Conservation (phyloP, 176 grass and related monocot species). For the Phoenix roebelenii region DNA sequence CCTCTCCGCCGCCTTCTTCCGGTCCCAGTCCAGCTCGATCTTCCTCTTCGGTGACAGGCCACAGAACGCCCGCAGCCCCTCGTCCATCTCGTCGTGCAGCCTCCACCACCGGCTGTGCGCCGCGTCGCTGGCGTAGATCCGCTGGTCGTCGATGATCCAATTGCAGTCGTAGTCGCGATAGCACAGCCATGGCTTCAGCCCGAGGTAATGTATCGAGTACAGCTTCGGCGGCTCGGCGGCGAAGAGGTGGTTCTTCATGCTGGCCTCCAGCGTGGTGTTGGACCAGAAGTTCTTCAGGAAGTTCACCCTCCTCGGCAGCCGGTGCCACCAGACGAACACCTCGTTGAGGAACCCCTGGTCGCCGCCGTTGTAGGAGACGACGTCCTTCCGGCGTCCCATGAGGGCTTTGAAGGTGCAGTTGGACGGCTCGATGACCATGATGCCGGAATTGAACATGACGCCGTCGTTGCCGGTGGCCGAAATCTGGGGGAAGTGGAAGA, state of each 20-base stretch:
- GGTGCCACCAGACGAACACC: constrained; percentile 98
- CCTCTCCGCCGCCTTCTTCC: constrained; percentile 43
- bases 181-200: constrained; percentile 85
- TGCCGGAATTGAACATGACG: constrained; percentile 71
- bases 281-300: constrained; percentile 94
- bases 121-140: constrained; percentile 68
- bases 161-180: constrained; percentile 95
- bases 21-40: constrained; percentile 45
- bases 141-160: constrained; percentile 59
- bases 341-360: constrained; percentile 98
- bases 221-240: constrained; percentile 48
- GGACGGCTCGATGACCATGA: constrained; percentile 93
- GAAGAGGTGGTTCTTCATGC: constrained; percentile 69
- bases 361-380: constrained; percentile 88
- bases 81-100: constrained; percentile 67
- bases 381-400: constrained; percentile 27
- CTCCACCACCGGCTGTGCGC: constrained; percentile 73
- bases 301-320: constrained; percentile 69
- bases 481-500: constrained; percentile 88
- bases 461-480: constrained; percentile 67
- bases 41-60: constrained; percentile 45
- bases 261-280: constrained; percentile 49
- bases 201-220: constrained; percentile 76
- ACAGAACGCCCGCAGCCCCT: constrained; percentile 44
- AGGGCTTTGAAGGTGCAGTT: constrained; percentile 68